Percentiles rank a stretch among this genome's conserved stretches.
These are phyloP conservation scores for Conticribra weissflogii DNA, from an alignment of 108 stramenopile species.

Conservation along the genomic window DNA sequence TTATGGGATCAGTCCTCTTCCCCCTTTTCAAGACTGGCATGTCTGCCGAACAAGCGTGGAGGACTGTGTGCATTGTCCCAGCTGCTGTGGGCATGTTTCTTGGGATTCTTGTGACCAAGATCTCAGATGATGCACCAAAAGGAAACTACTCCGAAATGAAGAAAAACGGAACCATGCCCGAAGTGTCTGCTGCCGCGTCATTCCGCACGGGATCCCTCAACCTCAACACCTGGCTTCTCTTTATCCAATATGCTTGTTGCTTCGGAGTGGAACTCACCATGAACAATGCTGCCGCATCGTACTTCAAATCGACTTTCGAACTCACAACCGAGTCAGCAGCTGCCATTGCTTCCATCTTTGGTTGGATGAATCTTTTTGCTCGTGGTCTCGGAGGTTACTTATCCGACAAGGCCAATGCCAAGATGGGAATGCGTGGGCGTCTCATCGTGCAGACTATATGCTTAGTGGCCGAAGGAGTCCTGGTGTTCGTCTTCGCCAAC, in stretches of 20 bases:
- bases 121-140: slow-evolving; percentile 86
- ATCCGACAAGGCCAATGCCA: slow-evolving; percentile 53
- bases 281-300: slow-evolving; percentile 86
- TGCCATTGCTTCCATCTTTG: slow-evolving; percentile 80
- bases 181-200: slow-evolving; percentile 71
- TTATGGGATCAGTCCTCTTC: slow-evolving; percentile 69
- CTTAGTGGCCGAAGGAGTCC: slow-evolving; percentile 45
- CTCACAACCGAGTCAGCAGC: slow-evolving; percentile 70
- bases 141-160: slow-evolving; percentile 82
- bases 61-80: slow-evolving; percentile 74
- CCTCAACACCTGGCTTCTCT: slow-evolving; percentile 87
- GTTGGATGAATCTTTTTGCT: slow-evolving; percentile 77
- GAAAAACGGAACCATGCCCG: slow-evolving; percentile 73
- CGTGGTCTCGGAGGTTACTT: slow-evolving; percentile 65
- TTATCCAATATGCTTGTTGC: slow-evolving; percentile 88
- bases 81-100: slow-evolving; percentile 63
- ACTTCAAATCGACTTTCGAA: slow-evolving; percentile 82
- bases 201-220: slow-evolving; percentile 74
- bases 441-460: slow-evolving; percentile 33
- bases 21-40: slow-evolving; percentile 67
- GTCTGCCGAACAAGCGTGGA: slow-evolving; percentile 74
- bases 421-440: slow-evolving; percentile 61
- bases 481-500: slow-evolving; percentile 59
- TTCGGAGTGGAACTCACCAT: slow-evolving; percentile 93
- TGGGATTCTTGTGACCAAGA: slow-evolving; percentile 49